These are phyloP conservation scores for Rhexocercosporidium sp. DNA, from an alignment of 2,329 filamentous ascomycete species.

Conservation along the genomic window DNA sequence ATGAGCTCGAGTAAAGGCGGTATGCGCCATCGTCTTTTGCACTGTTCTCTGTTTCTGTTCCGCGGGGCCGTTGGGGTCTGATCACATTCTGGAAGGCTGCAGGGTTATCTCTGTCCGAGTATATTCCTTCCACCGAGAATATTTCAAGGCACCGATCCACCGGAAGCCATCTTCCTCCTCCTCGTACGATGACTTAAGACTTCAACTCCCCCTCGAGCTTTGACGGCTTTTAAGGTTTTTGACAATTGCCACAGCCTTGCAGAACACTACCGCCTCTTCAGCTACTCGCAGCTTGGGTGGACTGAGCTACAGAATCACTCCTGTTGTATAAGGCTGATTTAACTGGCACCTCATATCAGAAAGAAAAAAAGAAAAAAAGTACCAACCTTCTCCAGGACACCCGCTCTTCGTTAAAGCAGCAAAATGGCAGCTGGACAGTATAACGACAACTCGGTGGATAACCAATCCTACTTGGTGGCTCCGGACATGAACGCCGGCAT, in stretches of 20 bases:
- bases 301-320: neutral
- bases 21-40: slow-evolving; percentile 22
- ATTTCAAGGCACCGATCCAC: neutral
- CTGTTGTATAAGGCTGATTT: neutral
- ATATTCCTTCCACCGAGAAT: slow-evolving; percentile 14
- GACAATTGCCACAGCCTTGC: slow-evolving; percentile 22
- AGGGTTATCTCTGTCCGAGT: slow-evolving; percentile 22
- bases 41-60: slow-evolving; percentile 12
- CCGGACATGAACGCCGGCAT: slow-evolving; percentile 35
- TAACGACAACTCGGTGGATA: slow-evolving; percentile 29
- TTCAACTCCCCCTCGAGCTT: slow-evolving; percentile 19
- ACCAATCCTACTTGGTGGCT: slow-evolving; percentile 31
- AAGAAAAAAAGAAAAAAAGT: no score
- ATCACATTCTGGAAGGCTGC: slow-evolving; percentile 21
- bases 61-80: slow-evolving; percentile 20
- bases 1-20: slow-evolving; percentile 28
- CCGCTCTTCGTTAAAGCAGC: neutral
- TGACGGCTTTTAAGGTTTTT: slow-evolving; percentile 8
- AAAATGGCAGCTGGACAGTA: slow-evolving; percentile 37
- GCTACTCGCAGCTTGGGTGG: neutral
- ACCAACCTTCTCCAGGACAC: neutral
- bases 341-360: neutral
- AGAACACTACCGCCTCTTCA: slow-evolving; percentile 1
- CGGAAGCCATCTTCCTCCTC: slow-evolving; percentile 7
- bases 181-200: slow-evolving; percentile 20